Percentiles rank a stretch among this genome's conserved stretches.
Evolutionary conservation across 1,284 basidiomycete species (phyloP).

Genomic region (Heterobasidion irregulare): DNA sequence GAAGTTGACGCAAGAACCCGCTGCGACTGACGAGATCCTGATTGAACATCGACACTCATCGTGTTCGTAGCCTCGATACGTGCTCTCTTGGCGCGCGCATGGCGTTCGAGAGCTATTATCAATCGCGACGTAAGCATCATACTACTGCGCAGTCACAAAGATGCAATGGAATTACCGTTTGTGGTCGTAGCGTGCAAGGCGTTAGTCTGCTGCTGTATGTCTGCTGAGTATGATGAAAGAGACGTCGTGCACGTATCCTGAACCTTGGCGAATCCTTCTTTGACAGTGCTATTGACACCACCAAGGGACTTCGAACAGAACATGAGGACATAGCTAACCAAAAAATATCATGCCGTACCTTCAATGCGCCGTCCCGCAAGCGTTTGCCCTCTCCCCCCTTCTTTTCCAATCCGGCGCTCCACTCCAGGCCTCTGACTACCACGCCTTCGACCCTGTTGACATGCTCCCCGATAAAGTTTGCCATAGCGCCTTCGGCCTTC

Average conservation of each 20-base stretch:
- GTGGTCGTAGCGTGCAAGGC: slow-evolving; percentile 33
- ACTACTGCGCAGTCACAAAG: background rate
- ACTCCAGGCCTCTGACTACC: slow-evolving; percentile 29
- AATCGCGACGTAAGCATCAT: background rate
- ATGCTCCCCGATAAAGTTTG: slow-evolving; percentile 39
- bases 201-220: slow-evolving; percentile 43
- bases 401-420: slow-evolving; percentile 35
- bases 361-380: slow-evolving; percentile 46
- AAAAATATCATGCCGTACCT: slow-evolving; percentile 32
- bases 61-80: slow-evolving; percentile 50
- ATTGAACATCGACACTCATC: slow-evolving; percentile 40
- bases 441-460: slow-evolving; percentile 34
- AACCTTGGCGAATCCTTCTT: slow-evolving; percentile 35
- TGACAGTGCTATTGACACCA: slow-evolving; percentile 31
- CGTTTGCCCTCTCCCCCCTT: slow-evolving; percentile 44
- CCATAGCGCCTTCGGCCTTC: slow-evolving; percentile 42
- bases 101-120: slow-evolving; percentile 46
- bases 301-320: slow-evolving; percentile 29
- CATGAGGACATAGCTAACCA: background rate
- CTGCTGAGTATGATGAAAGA: slow-evolving; percentile 40
- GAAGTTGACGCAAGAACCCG: slow-evolving; percentile 41
- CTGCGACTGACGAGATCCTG: slow-evolving; percentile 41
- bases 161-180: slow-evolving; percentile 31
- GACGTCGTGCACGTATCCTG: slow-evolving; percentile 37
- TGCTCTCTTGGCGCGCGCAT: slow-evolving; percentile 56